These are phyloP conservation scores for Ceratocystis destructans DNA, from an alignment of 2,329 filamentous ascomycete species.

Conservation along the genomic window DNA sequence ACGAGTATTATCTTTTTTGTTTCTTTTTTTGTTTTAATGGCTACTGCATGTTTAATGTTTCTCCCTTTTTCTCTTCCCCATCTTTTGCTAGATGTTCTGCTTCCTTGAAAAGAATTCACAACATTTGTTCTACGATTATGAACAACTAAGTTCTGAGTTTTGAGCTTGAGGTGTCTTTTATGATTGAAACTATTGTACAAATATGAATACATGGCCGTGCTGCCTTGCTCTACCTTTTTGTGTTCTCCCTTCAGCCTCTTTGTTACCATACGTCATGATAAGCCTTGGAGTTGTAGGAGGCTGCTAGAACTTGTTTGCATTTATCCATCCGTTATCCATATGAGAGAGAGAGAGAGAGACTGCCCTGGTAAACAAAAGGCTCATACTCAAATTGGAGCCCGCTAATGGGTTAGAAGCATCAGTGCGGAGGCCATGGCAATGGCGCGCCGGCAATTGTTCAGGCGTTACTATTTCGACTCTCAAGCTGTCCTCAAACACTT, in stretches of 20 bases:
- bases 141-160: neutral
- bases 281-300: neutral
- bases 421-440: neutral
- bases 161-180: neutral
- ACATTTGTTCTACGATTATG: no score
- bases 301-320: neutral
- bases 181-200: slow-evolving; percentile 10
- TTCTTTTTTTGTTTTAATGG: slow-evolving; percentile 4
- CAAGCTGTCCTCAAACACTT: neutral
- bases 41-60: slow-evolving; percentile 7
- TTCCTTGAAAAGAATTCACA: neutral
- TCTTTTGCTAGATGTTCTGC: neutral
- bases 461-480: neutral
- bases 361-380: neutral
- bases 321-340: neutral
- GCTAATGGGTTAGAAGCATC: neutral
- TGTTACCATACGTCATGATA: neutral
- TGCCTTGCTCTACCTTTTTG: slow-evolving; percentile 4
- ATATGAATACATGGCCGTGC: slow-evolving; percentile 15
- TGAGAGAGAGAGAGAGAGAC: neutral
- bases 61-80: neutral
- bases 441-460: neutral
- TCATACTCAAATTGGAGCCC: neutral
- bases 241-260: neutral
- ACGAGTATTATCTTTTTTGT: neutral